A percentile compares a stretch with the other conserved stretches of the same genome.
These are phyloP conservation scores for Botrytis fabae DNA, from an alignment of 2,329 filamentous ascomycete genomes.

Conservation along the genomic window DNA sequence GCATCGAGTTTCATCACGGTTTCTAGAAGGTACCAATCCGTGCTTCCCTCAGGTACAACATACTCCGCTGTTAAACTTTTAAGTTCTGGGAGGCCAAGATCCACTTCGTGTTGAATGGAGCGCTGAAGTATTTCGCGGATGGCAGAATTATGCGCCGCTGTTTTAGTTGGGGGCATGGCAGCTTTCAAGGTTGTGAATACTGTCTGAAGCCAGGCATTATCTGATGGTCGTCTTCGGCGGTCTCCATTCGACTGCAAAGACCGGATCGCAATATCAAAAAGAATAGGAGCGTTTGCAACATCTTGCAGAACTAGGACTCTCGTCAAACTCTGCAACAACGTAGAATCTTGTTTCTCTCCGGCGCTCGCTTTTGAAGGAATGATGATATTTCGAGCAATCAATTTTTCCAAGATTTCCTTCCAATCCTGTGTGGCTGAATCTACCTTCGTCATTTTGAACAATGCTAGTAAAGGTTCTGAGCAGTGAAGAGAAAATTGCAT, in stretches of 20 bases:
- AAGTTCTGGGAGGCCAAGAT: slow-evolving; percentile 41
- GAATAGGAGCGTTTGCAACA: slow-evolving; percentile 44
- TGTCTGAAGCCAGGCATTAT: slow-evolving; percentile 51
- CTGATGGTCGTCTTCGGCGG: slow-evolving; percentile 47
- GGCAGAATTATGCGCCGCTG: slow-evolving; percentile 33
- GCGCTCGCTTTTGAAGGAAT: slow-evolving; percentile 38
- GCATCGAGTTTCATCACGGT: slow-evolving; percentile 48
- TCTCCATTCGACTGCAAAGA: slow-evolving; percentile 46
- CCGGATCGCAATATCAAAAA: slow-evolving; percentile 49
- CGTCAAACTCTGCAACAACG: slow-evolving; percentile 34
- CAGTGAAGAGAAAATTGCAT: slow-evolving; percentile 40
- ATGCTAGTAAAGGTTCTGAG: slow-evolving; percentile 35
- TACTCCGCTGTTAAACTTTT: slow-evolving; percentile 39
- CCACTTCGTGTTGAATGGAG: slow-evolving; percentile 41
- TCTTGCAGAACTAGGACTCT: slow-evolving; percentile 34
- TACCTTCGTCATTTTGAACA: slow-evolving; percentile 32
- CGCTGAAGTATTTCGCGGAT: slow-evolving; percentile 41
- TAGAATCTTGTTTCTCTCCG: slow-evolving; percentile 26
- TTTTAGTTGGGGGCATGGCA: slow-evolving; percentile 31
- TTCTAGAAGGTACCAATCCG: slow-evolving; percentile 46
- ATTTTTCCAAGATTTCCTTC: slow-evolving; percentile 36
- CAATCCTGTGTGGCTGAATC: slow-evolving; percentile 26
- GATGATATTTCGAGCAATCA: slow-evolving; percentile 41
- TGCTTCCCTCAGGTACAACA: slow-evolving; percentile 33
- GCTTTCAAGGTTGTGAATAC: slow-evolving; percentile 44